A percentile compares a stretch with the other conserved stretches of the same genome.
Conservation (phyloP, 23 red algal species). For the Gracilaria vermiculophylla region DNA sequence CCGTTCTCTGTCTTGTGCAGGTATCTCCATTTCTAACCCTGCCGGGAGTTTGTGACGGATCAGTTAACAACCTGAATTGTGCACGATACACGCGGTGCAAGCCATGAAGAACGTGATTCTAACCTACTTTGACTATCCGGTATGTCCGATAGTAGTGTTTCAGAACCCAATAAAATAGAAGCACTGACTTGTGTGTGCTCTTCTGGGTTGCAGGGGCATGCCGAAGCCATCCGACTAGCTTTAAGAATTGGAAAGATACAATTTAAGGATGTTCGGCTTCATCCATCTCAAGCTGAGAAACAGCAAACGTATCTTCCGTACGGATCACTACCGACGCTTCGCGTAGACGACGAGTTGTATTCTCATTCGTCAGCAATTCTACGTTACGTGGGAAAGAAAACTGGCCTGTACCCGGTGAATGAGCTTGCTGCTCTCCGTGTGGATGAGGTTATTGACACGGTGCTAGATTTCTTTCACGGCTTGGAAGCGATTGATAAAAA, state of each 20-base stretch:
- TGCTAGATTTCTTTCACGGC: conserved; percentile 12
- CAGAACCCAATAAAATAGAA: neutral
- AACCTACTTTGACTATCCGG: conserved; percentile 42
- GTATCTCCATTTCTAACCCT: too few species aligned
- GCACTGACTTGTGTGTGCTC: neutral
- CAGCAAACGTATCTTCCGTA: conserved; percentile 17
- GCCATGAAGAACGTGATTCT: conserved; percentile 16
- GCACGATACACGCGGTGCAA: too few species aligned
- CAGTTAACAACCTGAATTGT: neutral
- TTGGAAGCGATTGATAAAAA: neutral
- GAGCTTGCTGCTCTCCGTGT: conserved; percentile 18
- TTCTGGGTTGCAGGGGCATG: conserved; percentile 18
- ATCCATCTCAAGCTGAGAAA: conserved; percentile 1
- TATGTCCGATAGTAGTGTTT: neutral
- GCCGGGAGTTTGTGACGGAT: neutral
- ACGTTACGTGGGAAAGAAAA: conserved; percentile 40
- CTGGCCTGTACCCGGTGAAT: conserved; percentile 44
- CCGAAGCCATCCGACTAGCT: conserved; percentile 52
- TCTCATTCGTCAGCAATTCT: conserved; percentile 53
- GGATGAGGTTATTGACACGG: conserved; percentile 54
- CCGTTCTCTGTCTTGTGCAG: too few species aligned
- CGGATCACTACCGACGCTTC: conserved; percentile 27
- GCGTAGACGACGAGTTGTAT: conserved; percentile 8
- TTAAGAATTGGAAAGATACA: conserved; percentile 38
- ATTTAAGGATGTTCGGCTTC: conserved; percentile 39